Evolutionary conservation across 1,139 yeast species (phyloP).

Genomic region (Suhomyces panamericanus): DNA sequence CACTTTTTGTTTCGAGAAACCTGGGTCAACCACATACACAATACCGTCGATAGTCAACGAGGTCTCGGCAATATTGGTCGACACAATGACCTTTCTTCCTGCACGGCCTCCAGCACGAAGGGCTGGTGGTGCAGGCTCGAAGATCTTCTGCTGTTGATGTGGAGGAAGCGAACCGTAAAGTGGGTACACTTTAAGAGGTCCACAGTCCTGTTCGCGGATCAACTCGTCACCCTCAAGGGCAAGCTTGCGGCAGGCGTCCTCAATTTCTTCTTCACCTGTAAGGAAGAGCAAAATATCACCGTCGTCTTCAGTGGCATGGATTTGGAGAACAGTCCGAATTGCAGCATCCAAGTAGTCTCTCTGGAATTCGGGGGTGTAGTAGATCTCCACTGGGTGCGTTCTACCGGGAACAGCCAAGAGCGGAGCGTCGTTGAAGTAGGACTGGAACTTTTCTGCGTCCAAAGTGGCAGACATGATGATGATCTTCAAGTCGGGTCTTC

Average conservation of each 20-base stretch:
- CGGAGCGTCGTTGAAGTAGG: constrained; percentile 88
- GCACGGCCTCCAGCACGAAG: constrained; percentile 70
- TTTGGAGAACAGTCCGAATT: constrained; percentile 89
- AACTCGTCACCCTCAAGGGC: constrained; percentile 86
- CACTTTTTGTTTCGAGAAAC: constrained; percentile 94
- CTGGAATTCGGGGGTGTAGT: constrained; percentile 95
- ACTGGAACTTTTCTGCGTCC: constrained; percentile 95
- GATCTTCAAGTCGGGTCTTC: constrained; percentile 86
- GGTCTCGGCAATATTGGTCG: constrained; percentile 98
- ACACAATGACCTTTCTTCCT: constrained; percentile 87
- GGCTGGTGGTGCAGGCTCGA: constrained; percentile 81
- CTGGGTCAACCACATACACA: constrained; percentile 96
- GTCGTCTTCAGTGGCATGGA: constrained; percentile 92
- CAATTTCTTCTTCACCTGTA: constrained; percentile 98
- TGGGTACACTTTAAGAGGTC: constrained; percentile 88
- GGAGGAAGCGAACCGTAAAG: constrained; percentile 96
- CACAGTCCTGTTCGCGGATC: constrained; percentile 83
- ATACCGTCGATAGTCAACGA: constrained; percentile 97
- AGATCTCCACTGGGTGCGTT: constrained; percentile 95
- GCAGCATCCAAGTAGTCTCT: constrained; percentile 94
- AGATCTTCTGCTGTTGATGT: constrained; percentile 87
- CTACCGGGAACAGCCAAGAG: constrained; percentile 96
- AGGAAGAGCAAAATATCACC: constrained; percentile 88
- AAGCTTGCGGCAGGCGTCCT: constrained; percentile 91
- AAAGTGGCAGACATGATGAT: constrained; percentile 97